phyloP scores from a whole-genome alignment of 2,329 filamentous ascomycete genomes.

The Anthostomella pinea region DNA sequence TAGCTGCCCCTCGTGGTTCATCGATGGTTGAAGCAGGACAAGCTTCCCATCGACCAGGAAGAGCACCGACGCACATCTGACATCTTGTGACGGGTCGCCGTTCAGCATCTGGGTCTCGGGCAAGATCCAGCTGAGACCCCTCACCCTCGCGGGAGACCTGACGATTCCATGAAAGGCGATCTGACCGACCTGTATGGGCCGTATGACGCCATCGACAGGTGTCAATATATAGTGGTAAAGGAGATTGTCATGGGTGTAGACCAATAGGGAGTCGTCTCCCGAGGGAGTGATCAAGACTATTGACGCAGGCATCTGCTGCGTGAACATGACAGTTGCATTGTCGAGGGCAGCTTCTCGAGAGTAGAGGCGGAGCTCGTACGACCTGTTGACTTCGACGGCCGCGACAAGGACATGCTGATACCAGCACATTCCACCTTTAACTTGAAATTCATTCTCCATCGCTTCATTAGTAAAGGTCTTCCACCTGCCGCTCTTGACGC shows the following conservation, averaged over 20 bases:
- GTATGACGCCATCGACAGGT: conserved; percentile 63
- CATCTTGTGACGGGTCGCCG: conserved; percentile 93
- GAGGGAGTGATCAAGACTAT: conserved; percentile 88
- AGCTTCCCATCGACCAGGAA: conserved; percentile 98
- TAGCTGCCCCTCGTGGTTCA: conserved; percentile 76
- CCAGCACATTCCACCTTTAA: conserved; percentile 98
- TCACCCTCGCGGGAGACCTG: conserved; percentile 84
- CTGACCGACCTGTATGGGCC: conserved; percentile 89
- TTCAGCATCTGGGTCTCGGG: conserved; percentile 86
- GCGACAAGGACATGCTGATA: conserved; percentile 93
- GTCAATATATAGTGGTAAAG: conserved; percentile 93
- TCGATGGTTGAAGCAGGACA: conserved; percentile 82
- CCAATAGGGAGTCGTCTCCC: conserved; percentile 89
- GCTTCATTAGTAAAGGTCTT: conserved; percentile 83
- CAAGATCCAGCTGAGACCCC: conserved; percentile 92
- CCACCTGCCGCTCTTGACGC: conserved; percentile 90
- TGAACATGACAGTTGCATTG: conserved; percentile 68
- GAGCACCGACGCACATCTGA: conserved; percentile 86
- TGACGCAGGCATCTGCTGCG: conserved; percentile 75
- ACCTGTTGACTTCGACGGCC: conserved; percentile 80
- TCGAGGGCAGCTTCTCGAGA: conserved; percentile 82
- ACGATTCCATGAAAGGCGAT: conserved; percentile 98
- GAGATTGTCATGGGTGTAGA: conserved; percentile 96
- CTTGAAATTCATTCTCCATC: conserved; percentile 85
- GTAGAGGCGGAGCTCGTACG: conserved; percentile 86